Conservation (phyloP, 441 rosid genomes). For the Melastoma candidum region DNA sequence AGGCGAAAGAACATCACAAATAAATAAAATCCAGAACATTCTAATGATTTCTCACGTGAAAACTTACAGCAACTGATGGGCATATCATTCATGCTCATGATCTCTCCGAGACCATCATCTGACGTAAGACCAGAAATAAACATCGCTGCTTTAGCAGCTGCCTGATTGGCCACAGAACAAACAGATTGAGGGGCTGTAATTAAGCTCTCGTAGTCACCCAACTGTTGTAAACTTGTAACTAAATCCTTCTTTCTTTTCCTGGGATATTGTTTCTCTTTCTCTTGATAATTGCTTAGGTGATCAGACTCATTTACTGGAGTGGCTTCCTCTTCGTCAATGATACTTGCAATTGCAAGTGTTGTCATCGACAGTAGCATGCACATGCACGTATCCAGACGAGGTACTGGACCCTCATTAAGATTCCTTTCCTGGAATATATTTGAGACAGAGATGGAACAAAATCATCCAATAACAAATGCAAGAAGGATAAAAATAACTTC, state of each 20-base stretch:
- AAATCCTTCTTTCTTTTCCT: constrained; percentile 64
- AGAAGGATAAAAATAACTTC: too few species aligned
- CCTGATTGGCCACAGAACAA: constrained; percentile 76
- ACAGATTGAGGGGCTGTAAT: constrained; percentile 68
- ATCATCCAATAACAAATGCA: too few species aligned
- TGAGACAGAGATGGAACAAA: too few species aligned
- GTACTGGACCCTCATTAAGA: constrained; percentile 82
- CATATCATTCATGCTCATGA: constrained; percentile 69
- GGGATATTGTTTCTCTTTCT: constrained; percentile 23
- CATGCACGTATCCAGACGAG: constrained; percentile 77
- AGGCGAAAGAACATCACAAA: too few species aligned
- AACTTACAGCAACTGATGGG: constrained; percentile 2
- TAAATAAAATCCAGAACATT: too few species aligned
- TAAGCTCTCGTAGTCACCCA: constrained; percentile 79
- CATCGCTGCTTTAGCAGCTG: constrained; percentile 82
- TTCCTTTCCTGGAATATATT: constrained; percentile 72
- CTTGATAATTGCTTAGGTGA: constrained; percentile 5
- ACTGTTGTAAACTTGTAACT: constrained; percentile 67
- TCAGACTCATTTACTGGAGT: constrained; percentile 50
- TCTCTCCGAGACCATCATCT: constrained; percentile 55
- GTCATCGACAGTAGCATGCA: constrained; percentile 78
- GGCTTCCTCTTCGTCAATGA: constrained; percentile 94
- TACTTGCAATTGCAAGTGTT: constrained; percentile 66
- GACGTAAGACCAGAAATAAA: constrained; percentile 51
- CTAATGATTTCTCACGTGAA: too few species aligned